These are phyloP conservation scores for Papiliotrema laurentii DNA, from an alignment of 1,284 basidiomycete genomes.

Conservation along the genomic window DNA sequence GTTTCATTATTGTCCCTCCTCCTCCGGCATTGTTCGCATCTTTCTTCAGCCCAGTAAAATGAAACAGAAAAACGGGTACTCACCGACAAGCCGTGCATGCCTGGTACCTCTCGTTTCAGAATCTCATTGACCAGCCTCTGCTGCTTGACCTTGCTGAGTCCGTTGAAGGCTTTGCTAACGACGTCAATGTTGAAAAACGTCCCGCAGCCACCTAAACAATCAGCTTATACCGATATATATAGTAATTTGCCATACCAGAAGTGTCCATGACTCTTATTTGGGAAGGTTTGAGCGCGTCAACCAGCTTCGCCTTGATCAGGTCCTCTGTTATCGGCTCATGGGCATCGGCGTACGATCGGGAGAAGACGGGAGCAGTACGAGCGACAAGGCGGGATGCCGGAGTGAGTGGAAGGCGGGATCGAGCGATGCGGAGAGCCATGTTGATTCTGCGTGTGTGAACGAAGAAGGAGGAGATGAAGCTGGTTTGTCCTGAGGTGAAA, in stretches of 20 bases:
- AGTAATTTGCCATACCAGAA: conserved; percentile 61
- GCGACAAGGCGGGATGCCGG: not conserved
- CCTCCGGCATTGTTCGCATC: not conserved
- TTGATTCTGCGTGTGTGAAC: no score
- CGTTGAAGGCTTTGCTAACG: conserved; percentile 77
- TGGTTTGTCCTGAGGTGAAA: no score
- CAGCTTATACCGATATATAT: not conserved
- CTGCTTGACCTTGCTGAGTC: conserved; percentile 83
- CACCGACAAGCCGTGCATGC: conserved; percentile 93
- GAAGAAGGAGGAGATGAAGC: no score
- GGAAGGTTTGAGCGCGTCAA: conserved; percentile 66
- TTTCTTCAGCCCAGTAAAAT: not conserved
- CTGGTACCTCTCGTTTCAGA: conserved; percentile 83
- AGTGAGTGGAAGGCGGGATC: not conserved
- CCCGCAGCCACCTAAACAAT: conserved; percentile 77
- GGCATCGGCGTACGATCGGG: conserved; percentile 2
- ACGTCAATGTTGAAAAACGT: conserved; percentile 93
- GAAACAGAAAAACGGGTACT: conserved; percentile 24
- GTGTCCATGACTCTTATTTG: conserved; percentile 79
- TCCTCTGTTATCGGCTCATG: conserved; percentile 25
- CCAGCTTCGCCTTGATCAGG: conserved; percentile 67
- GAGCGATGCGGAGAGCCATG: no score
- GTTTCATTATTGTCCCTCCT: not conserved
- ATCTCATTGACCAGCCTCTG: conserved; percentile 85
- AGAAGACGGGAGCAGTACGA: not conserved